These are phyloP conservation scores for Glarea lozoyensis DNA, from an alignment of 495 filamentous ascomycete genomes.

Conservation along the genomic window DNA sequence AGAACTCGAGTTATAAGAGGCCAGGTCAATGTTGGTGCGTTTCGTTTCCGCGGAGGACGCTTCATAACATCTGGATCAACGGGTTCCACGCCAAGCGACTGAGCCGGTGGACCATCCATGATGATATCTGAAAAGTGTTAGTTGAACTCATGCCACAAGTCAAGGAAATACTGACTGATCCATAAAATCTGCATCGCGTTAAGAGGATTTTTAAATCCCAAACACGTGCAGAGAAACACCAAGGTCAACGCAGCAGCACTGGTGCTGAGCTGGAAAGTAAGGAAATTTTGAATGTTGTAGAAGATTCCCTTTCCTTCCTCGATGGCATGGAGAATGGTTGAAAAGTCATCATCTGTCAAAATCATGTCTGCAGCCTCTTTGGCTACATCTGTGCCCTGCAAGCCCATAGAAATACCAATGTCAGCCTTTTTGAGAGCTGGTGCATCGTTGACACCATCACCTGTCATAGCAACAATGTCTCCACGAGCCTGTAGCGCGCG, in stretches of 20 bases:
- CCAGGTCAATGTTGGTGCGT: slow-evolving; percentile 78
- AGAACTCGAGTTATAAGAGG: slow-evolving; percentile 75
- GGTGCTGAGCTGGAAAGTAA: slow-evolving; percentile 97
- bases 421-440: slow-evolving; percentile 95
- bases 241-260: slow-evolving; percentile 89
- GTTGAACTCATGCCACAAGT: neutral
- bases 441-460: slow-evolving; percentile 96
- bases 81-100: slow-evolving; percentile 92
- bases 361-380: slow-evolving; percentile 99
- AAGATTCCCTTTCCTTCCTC: slow-evolving; percentile 99
- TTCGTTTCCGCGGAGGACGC: slow-evolving; percentile 74
- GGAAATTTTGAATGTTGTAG: slow-evolving; percentile 98
- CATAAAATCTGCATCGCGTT: slow-evolving; percentile 99
- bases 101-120: slow-evolving; percentile 96
- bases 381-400: slow-evolving; percentile 90
- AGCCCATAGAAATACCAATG: slow-evolving; percentile 96
- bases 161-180: slow-evolving; percentile 67
- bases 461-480: slow-evolving; percentile 98
- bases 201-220: slow-evolving; percentile 87
- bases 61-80: slow-evolving; percentile 94
- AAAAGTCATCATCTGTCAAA: slow-evolving; percentile 94
- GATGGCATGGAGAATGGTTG: slow-evolving; percentile 90
- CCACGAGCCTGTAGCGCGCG: slow-evolving; percentile 83
- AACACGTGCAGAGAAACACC: slow-evolving; percentile 81
- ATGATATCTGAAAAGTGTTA: slow-evolving; percentile 69